Evolutionary conservation across 2,329 filamentous ascomycete genomes (phyloP).

Genomic region (Immersiporthe knoxdaviesiana): DNA sequence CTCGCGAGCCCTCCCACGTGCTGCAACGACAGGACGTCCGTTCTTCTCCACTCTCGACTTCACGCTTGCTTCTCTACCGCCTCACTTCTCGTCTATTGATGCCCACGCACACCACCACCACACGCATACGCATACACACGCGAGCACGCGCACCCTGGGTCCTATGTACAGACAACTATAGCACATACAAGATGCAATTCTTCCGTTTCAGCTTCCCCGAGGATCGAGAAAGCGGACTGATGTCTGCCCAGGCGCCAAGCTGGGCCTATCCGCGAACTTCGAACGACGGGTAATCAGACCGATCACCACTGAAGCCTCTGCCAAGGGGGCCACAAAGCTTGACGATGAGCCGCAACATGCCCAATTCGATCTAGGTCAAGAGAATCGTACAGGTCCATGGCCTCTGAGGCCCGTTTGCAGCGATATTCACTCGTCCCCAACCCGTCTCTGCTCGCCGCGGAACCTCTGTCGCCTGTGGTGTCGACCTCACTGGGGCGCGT

Average conservation of each 20-base stretch:
- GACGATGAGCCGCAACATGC: not conserved
- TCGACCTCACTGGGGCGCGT: not conserved
- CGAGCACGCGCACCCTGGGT: too few species aligned
- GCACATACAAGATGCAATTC: not conserved
- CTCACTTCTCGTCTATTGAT: constrained; percentile 2
- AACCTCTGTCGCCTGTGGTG: not conserved
- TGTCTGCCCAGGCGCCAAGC: not conserved
- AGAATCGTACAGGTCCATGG: not conserved
- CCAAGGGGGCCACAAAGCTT: constrained; percentile 25
- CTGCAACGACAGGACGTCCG: constrained; percentile 14
- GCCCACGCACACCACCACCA: not conserved
- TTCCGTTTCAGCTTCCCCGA: not conserved
- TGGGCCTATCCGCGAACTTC: not conserved
- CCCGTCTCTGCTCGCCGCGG: not conserved
- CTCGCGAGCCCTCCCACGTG: constrained; percentile 8
- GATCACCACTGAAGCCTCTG: not conserved
- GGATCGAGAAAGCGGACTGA: not conserved
- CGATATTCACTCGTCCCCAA: not conserved
- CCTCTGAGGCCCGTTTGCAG: not conserved
- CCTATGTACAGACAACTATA: not conserved
- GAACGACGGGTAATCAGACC: constrained; percentile 5
- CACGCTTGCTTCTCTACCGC: not conserved
- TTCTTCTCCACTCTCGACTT: constrained; percentile 12
- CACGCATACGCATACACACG: not conserved
- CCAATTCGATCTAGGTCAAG: not conserved